Evolutionary conservation across 345 rosid species (phyloP).

Genomic region (Citrus hindsii): DNA sequence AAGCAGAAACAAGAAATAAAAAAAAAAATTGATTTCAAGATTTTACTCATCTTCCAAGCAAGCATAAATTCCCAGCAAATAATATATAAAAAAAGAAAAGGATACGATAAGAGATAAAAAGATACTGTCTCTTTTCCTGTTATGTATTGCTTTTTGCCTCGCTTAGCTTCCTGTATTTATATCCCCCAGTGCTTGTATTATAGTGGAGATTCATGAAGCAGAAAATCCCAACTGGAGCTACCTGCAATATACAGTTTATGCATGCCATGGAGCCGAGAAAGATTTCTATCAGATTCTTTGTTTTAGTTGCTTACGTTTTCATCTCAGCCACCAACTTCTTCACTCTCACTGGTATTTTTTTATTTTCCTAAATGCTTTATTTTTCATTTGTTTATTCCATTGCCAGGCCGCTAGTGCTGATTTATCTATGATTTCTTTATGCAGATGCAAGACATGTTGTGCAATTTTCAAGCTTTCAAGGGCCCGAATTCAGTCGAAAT

Average conservation of each 20-base stretch:
- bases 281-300: background rate
- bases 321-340: slow-evolving; percentile 16
- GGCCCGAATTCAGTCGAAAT: background rate
- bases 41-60: slow-evolving; percentile 35
- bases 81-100: background rate
- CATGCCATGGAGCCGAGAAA: slow-evolving; percentile 15
- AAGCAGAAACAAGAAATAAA: background rate
- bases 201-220: background rate
- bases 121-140: background rate
- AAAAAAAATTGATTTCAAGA: background rate
- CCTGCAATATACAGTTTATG: background rate
- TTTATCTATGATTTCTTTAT: background rate
- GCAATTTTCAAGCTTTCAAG: background rate
- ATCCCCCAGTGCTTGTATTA: background rate
- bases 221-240: background rate
- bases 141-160: background rate
- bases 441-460: slow-evolving; percentile 30
- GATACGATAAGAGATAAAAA: background rate
- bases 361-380: background rate
- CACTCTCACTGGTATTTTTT: slow-evolving; percentile 17
- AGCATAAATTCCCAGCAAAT: slow-evolving; percentile 29
- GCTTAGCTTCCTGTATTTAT: background rate
- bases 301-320: background rate
- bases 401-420: background rate
- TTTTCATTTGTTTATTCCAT: background rate